Conservation (phyloP, 208 protist species). For the Leishmania gerbilli region DNA sequence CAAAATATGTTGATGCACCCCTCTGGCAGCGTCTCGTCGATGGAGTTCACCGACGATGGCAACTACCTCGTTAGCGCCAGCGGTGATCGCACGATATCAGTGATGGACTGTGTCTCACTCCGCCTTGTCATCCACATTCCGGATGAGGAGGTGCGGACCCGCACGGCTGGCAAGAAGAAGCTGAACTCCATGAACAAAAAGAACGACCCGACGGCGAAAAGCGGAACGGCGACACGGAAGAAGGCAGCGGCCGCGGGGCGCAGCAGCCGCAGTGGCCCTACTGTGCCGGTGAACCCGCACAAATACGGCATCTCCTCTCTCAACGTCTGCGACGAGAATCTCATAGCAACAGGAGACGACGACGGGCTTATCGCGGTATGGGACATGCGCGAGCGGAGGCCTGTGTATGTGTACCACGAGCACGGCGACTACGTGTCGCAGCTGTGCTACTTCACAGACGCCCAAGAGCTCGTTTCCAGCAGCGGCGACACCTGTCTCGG, state of each 20-base stretch:
- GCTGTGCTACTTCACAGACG: slow-evolving; percentile 89
- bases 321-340: slow-evolving; percentile 86
- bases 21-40: slow-evolving; percentile 57
- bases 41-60: slow-evolving; percentile 91
- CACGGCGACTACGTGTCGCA: slow-evolving; percentile 91
- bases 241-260: slow-evolving; percentile 7
- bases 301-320: slow-evolving; percentile 83
- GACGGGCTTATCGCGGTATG: slow-evolving; percentile 86
- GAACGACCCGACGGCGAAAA: slow-evolving; percentile 14
- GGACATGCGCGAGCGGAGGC: slow-evolving; percentile 82
- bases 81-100: slow-evolving; percentile 79
- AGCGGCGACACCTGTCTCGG: slow-evolving; percentile 89
- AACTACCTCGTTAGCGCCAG: slow-evolving; percentile 79
- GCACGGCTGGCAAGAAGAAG: slow-evolving; percentile 32
- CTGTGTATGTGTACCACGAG: slow-evolving; percentile 80
- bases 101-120: slow-evolving; percentile 81
- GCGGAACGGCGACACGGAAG: slow-evolving; percentile 15
- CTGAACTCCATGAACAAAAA: slow-evolving; percentile 48
- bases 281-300: slow-evolving; percentile 71
- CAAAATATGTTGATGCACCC: slow-evolving; percentile 88
- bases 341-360: slow-evolving; percentile 87
- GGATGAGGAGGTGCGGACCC: slow-evolving; percentile 23
- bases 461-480: slow-evolving; percentile 81
- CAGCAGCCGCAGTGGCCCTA: background rate
- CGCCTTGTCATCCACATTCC: slow-evolving; percentile 77